A percentile compares a stretch with the other conserved stretches of the same genome.
phyloP scores from a whole-genome alignment of 148 eudicot genomes.

The Hydrangea macrophylla region DNA sequence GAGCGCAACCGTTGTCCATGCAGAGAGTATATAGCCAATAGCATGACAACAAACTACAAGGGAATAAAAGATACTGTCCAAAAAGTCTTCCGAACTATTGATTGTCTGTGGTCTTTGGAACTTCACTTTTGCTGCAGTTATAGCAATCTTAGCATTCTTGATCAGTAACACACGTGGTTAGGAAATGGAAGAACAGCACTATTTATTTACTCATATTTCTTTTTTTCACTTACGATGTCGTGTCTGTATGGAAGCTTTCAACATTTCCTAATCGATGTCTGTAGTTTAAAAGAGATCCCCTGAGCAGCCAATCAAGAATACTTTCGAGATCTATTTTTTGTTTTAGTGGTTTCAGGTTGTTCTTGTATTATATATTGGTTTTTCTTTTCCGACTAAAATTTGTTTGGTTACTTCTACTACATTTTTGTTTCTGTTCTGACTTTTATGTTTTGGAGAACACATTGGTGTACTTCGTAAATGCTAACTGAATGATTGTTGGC shows the following conservation, averaged over 20 bases:
- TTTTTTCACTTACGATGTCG: too few relatives aligned
- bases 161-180: too few relatives aligned
- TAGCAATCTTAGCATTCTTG: too few relatives aligned
- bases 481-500: slow-evolving; percentile 9
- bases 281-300: neutral
- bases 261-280: too few relatives aligned
- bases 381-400: neutral
- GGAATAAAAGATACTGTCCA: too few relatives aligned
- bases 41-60: too few relatives aligned
- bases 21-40: too few relatives aligned
- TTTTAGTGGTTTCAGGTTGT: neutral
- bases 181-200: too few relatives aligned
- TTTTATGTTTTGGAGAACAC: slow-evolving; percentile 5
- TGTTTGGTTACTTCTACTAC: neutral
- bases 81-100: neutral
- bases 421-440: neutral
- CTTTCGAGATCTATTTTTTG: neutral
- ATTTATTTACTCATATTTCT: too few relatives aligned
- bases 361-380: neutral
- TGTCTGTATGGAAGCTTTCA: too few relatives aligned
- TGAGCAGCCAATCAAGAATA: neutral
- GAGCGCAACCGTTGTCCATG: too few relatives aligned
- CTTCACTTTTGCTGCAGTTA: neutral
- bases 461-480: neutral
- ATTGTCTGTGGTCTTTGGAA: neutral